Evolutionary conservation across 1,284 basidiomycete genomes (phyloP).

Genomic region (Trametes pubescens): DNA sequence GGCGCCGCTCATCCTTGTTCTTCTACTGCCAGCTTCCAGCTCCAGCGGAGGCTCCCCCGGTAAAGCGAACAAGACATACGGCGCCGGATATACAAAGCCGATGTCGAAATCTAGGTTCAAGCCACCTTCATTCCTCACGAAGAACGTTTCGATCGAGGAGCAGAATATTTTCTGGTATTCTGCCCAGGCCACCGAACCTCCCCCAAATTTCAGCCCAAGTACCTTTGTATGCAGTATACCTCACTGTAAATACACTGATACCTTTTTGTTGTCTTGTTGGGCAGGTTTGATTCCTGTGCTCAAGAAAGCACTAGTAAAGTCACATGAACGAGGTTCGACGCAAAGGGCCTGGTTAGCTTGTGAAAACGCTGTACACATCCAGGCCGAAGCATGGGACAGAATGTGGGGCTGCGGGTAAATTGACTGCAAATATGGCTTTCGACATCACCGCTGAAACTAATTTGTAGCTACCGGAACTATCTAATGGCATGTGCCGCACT

Average conservation of each 20-base stretch:
- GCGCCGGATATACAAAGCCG: constrained; percentile 5
- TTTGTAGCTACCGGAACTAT: constrained; percentile 83
- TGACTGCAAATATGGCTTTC: background rate
- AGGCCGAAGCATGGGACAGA: constrained; percentile 63
- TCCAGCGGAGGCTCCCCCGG: background rate
- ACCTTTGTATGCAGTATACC: constrained; percentile 23
- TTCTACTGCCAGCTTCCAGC: background rate
- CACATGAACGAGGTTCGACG: constrained; percentile 60
- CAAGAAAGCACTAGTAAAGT: constrained; percentile 59
- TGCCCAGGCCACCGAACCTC: constrained; percentile 55
- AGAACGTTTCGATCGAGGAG: constrained; percentile 19
- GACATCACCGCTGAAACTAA: background rate
- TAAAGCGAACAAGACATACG: constrained; percentile 5
- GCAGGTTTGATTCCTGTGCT: constrained; percentile 79
- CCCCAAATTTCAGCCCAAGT: constrained; percentile 79
- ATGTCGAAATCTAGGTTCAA: constrained; percentile 17
- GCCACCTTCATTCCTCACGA: constrained; percentile 15
- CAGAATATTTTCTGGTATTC: constrained; percentile 74
- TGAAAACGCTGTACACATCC: constrained; percentile 67
- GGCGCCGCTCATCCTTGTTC: too few species aligned
- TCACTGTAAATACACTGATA: background rate
- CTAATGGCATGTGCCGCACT: constrained; percentile 82
- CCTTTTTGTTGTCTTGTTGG: background rate
- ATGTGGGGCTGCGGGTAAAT: constrained; percentile 79
- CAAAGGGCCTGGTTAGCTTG: constrained; percentile 73